Evolutionary conservation across 805 yeast species (phyloP).

Genomic region (Monosporozyma servazzii): DNA sequence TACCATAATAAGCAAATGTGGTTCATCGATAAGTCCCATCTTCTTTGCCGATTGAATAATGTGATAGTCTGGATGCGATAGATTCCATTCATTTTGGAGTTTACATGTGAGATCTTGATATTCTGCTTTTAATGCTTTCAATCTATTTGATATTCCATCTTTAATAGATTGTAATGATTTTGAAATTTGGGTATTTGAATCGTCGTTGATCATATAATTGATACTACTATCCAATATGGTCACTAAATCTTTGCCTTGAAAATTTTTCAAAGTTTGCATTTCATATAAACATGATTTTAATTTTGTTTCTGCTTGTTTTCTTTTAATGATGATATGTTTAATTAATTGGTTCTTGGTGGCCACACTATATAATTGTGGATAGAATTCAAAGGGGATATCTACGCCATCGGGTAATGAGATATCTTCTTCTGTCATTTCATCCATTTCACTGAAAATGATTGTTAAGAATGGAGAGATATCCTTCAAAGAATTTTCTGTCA

Average conservation of each 20-base stretch:
- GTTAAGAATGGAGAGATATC: constrained; percentile 24
- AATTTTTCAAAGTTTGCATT: constrained; percentile 22
- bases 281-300: constrained; percentile 14
- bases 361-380: constrained; percentile 27
- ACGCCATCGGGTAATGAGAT: constrained; percentile 16
- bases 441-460: constrained; percentile 26
- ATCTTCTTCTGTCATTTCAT: constrained; percentile 17
- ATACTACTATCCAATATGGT: constrained; percentile 24
- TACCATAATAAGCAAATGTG: constrained; percentile 20
- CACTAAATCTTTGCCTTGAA: constrained; percentile 25
- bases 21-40: constrained; percentile 21
- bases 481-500: constrained; percentile 19
- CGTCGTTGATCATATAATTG: constrained; percentile 18
- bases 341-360: constrained; percentile 21
- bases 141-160: constrained; percentile 4
- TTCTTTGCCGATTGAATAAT: constrained; percentile 19
- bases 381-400: constrained; percentile 26
- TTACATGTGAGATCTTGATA: constrained; percentile 22
- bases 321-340: constrained; percentile 16
- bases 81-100: constrained; percentile 22
- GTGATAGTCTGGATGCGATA: constrained; percentile 22
- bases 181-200: background rate
- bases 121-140: constrained; percentile 12
- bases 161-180: constrained; percentile 3
- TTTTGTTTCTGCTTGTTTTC: constrained; percentile 15